Evolutionary conservation across 2,329 filamentous ascomycete genomes (phyloP), one percentile per base, ranked within the genome.

Genomic region (Onygenales sp.): DNA sequence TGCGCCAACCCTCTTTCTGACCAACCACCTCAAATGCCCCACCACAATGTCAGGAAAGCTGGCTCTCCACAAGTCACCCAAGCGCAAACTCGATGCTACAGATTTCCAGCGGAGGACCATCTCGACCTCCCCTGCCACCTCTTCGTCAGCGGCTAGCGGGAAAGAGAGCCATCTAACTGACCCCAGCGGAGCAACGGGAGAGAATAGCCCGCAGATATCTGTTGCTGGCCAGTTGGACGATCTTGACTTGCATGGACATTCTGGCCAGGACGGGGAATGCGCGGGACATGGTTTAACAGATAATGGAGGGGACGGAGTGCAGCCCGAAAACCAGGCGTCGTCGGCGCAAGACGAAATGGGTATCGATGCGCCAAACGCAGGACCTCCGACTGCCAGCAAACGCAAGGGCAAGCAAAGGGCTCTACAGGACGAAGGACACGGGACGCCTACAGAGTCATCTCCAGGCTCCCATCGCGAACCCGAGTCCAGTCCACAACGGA

Each of bases 171-270:
- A 58, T 46, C 49, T 69, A 41, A 59, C 60, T 31, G 65, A 69
- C 54, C 63, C 64, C 45, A 50, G 58, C 14, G 63, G 47, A n/a
- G 46, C 64, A 66, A 49, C 55, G 60, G 42, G 67, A 64, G 42
- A 35, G n/a, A 50, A 53, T 38, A 58, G 72, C 55, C 71, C 72
- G 51, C 67, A 66, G 51, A 64, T 68, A 32, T 62, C 61, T 21
- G 70, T 74, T 43, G 69, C 69, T 51, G 66, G 70, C 53, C 66
- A 65, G 52, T 64, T 75, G 46, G 66, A 67, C 47, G 63, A 69
- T 50, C 61, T 75, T 52, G 69, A 71, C 45, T 66, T 75, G 53
- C 64, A 66, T 36, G 66, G 64, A 49, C 47, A 38, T 44, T 51
- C 39, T 35, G 21, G 39, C 43, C 17, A 31, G 27, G 10, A 32